Evolutionary conservation across 768 basidiomycete species (phyloP).

Genomic region (Suillus clintonianus): DNA sequence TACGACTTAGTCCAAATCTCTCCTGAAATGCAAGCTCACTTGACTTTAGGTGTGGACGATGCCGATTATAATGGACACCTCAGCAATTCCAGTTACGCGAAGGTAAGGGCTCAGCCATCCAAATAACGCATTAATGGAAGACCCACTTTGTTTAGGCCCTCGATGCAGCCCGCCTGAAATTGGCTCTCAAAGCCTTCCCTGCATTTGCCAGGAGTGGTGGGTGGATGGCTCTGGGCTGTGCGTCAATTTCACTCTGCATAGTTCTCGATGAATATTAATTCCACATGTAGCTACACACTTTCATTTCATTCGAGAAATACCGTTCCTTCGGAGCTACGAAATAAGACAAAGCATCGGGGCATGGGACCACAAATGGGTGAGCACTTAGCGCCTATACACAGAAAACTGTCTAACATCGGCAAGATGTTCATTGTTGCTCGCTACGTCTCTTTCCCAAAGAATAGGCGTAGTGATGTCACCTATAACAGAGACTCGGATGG

Average conservation of each 20-base stretch:
- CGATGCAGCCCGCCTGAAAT: slow-evolving; percentile 50
- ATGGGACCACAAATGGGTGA: slow-evolving; percentile 84
- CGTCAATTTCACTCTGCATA: not conserved
- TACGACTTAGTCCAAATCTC: slow-evolving; percentile 24
- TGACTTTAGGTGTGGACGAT: slow-evolving; percentile 59
- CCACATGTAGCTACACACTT: slow-evolving; percentile 57
- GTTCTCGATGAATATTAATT: not conserved
- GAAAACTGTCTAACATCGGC: not conserved
- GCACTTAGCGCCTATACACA: slow-evolving; percentile 16
- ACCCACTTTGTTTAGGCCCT: slow-evolving; percentile 32
- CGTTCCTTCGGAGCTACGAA: slow-evolving; percentile 62
- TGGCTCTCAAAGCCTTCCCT: slow-evolving; percentile 53
- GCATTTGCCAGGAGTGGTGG: slow-evolving; percentile 60
- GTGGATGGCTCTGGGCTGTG: slow-evolving; percentile 56
- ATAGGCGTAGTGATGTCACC: not conserved
- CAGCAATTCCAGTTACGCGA: slow-evolving; percentile 81
- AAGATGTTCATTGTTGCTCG: slow-evolving; percentile 67
- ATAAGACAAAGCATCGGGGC: slow-evolving; percentile 54
- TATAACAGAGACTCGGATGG: not conserved
- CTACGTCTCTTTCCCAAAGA: slow-evolving; percentile 57
- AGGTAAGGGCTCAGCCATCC: slow-evolving; percentile 39
- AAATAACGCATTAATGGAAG: not conserved
- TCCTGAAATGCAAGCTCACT: slow-evolving; percentile 4
- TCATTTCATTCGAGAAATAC: slow-evolving; percentile 70
- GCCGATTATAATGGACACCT: slow-evolving; percentile 74